These are phyloP conservation scores for Populus davidiana DNA, from an alignment of 345 rosid species.

Conservation along the genomic window DNA sequence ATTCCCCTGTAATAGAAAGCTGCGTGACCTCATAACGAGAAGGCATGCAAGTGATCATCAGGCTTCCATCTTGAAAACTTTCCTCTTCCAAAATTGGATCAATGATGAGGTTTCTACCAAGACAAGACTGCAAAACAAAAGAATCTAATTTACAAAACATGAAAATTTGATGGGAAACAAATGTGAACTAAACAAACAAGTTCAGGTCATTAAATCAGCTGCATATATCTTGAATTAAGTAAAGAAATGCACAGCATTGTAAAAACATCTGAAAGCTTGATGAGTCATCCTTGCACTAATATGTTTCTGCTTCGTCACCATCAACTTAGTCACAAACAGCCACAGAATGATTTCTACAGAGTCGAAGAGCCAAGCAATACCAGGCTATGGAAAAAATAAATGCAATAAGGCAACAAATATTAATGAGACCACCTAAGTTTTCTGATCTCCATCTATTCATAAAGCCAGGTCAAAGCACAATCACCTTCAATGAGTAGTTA, in stretches of 20 bases:
- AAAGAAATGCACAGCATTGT: background rate
- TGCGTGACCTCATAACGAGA: slow-evolving; percentile 87
- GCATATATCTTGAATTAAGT: background rate
- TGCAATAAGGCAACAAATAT: background rate
- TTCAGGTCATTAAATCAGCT: slow-evolving; percentile 5
- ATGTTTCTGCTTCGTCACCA: background rate
- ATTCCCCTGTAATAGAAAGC: slow-evolving; percentile 75
- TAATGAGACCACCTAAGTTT: background rate
- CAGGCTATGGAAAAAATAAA: background rate
- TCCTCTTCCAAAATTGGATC: slow-evolving; percentile 85
- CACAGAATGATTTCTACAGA: background rate
- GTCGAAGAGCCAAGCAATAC: background rate
- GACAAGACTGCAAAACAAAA: slow-evolving; percentile 55
- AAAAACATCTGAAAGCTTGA: background rate
- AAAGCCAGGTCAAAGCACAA: background rate
- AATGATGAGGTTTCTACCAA: slow-evolving; percentile 69
- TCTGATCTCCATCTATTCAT: background rate
- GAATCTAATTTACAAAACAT: background rate
- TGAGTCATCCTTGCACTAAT: background rate
- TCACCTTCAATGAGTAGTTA: background rate
- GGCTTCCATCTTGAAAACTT: slow-evolving; percentile 82
- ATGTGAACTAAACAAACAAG: background rate
- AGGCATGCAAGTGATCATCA: slow-evolving; percentile 82
- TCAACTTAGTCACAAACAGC: background rate
- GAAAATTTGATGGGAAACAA: background rate